Percentiles rank a stretch among this genome's conserved stretches.
Evolutionary conservation across 352 stramenopile species (phyloP).

Genomic region (Globisporangium sylvaticum): DNA sequence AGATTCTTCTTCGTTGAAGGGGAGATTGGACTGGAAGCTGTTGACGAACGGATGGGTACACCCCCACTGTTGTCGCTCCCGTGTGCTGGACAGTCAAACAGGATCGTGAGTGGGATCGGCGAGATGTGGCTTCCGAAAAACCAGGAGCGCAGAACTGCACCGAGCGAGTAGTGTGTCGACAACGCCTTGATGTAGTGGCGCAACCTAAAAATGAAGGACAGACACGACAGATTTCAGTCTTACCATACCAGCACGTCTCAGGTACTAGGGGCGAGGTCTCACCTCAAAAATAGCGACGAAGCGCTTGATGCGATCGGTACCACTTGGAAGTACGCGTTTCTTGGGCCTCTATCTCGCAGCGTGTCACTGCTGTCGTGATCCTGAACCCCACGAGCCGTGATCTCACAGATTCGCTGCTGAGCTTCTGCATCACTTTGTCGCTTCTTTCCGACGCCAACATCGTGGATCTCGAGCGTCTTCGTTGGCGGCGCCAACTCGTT

Average conservation of each 20-base stretch:
- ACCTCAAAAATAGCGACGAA: slow-evolving; percentile 12
- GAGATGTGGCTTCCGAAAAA: slow-evolving; percentile 16
- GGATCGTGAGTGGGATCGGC: slow-evolving; percentile 13
- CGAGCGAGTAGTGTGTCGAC: slow-evolving; percentile 10
- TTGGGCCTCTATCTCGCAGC: background rate
- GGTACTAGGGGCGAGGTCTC: too few species aligned
- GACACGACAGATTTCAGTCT: background rate
- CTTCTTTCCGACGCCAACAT: slow-evolving; percentile 9
- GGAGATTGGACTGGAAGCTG: background rate
- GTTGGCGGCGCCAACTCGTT: slow-evolving; percentile 10
- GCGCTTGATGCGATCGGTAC: slow-evolving; percentile 10
- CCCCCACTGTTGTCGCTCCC: background rate
- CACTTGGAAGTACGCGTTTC: slow-evolving; percentile 15
- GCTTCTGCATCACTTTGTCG: background rate
- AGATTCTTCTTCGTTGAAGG: slow-evolving; percentile 5
- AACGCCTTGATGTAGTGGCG: slow-evolving; percentile 8
- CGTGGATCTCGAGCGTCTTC: slow-evolving; percentile 6
- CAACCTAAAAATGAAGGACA: background rate
- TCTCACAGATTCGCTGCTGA: slow-evolving; percentile 9
- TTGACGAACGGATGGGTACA: background rate
- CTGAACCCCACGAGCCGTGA: background rate
- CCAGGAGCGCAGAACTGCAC: slow-evolving; percentile 11
- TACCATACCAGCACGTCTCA: background rate
- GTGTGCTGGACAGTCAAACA: slow-evolving; percentile 8
- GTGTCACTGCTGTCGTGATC: background rate